Base-by-base conservation (phyloP, 2,329 filamentous ascomycete genomes). In the Orbilia ellipsospora region DNA sequence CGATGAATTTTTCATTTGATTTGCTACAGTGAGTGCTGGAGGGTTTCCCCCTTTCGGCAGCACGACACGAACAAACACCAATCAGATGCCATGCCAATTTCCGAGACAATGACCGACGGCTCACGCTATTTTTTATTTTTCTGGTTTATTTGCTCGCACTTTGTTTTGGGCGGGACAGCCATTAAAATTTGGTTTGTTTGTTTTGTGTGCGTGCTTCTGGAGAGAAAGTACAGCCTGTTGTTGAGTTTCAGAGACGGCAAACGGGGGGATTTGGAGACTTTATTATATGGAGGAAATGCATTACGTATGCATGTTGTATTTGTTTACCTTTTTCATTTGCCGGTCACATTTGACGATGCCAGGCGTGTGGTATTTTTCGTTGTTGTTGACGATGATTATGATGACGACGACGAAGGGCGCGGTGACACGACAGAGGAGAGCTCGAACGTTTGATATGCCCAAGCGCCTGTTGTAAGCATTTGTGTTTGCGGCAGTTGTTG, bases 41-140 rank as follows among this genome's bases (percentile, higher is more conserved):
- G 54, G 45, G 18, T 42, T 55, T 62, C 63, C 62, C 63, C 64
- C 48, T 68, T 74, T 74, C 70, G 57, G 70, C 63, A 74, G 67
- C 45, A 67, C 56, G 63, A 74, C 70, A 74, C 70, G 70, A 74
- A 67, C 70, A 74, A 74, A 74, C 70, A 74, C 28, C 57, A 63
- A 67, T 62, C 51, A 66, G 12, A 63, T 63, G 54, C 70, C 67
- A 70, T 51, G 36, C 62, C 63, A 74, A 74, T 74, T 68, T 68
- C 63, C 62, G 70, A 67, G 61, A 62, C 63, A 66, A 55, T 31
- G 63, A 42, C 68, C 52, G 55, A 63, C 31, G 51, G 42, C 57
- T 74, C 28, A 40, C 28, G 50, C 50, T 63, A 51, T 59, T 63
- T 59, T 59, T 31, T 4, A 36, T 7, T 55, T 55, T 42, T 57